phyloP scores from a whole-genome alignment of 2,329 filamentous ascomycete species.

The Cryoendolithus antarcticus region DNA sequence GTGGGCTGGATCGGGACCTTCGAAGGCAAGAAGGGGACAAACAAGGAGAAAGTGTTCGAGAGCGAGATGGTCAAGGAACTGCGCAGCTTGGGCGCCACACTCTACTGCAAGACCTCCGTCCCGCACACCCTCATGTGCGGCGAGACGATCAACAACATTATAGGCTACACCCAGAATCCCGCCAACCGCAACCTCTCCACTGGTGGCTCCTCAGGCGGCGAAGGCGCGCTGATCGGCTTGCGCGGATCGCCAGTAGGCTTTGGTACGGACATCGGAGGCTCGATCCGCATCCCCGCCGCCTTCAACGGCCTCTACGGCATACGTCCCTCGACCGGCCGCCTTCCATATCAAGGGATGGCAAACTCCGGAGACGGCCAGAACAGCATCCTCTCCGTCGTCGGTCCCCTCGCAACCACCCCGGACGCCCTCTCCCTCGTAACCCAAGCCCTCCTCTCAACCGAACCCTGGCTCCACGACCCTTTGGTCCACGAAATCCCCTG shows the following conservation, averaged over 20 bases:
- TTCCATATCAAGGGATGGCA: conserved; percentile 47
- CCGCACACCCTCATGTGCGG: conserved; percentile 46
- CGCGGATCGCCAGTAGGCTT: conserved; percentile 44
- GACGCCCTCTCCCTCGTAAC: conserved; percentile 44
- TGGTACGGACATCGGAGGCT: conserved; percentile 46
- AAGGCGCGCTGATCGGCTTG: conserved; percentile 44
- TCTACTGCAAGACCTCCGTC: conserved; percentile 45
- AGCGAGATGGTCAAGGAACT: conserved; percentile 47
- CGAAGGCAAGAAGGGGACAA: conserved; percentile 40
- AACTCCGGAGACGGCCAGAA: conserved; percentile 55
- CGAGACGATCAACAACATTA: conserved; percentile 51
- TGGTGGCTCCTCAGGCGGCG: conserved; percentile 49
- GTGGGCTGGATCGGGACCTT: conserved; percentile 54
- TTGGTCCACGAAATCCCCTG: conserved; percentile 54
- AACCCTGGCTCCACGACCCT: conserved; percentile 57
- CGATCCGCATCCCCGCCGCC: conserved; percentile 45
- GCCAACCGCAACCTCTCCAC: conserved; percentile 41
- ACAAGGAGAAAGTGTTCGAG: conserved; percentile 40
- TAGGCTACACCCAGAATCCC: conserved; percentile 46
- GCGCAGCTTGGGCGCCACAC: conserved; percentile 39
- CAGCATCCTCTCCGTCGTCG: conserved; percentile 49
- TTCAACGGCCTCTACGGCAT: conserved; percentile 48
- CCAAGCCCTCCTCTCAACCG: conserved; percentile 41
- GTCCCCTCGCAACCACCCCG: conserved; percentile 47
- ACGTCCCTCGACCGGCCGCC: conserved; percentile 41